Conservation (phyloP, 1,139 yeast genomes). For the Candida tunisiensis region DNA sequence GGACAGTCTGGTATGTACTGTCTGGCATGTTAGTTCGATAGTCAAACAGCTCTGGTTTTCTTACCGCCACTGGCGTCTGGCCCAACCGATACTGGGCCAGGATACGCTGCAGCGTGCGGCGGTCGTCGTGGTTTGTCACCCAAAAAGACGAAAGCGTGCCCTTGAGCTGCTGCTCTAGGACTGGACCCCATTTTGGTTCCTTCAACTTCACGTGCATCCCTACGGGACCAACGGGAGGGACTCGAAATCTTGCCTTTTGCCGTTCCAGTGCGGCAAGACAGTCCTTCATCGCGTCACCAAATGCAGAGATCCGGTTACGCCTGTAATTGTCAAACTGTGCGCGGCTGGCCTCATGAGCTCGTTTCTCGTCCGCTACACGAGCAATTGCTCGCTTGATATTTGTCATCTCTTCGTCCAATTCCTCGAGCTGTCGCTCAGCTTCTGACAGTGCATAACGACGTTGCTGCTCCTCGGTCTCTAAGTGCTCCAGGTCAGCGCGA, state of each 20-base stretch:
- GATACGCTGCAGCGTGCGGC: slow-evolving; percentile 28
- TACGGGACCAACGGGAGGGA: slow-evolving; percentile 67
- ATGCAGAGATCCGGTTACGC: slow-evolving; percentile 21
- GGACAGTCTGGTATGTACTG: slow-evolving; percentile 2
- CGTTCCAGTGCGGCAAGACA: slow-evolving; percentile 27
- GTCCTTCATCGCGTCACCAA: slow-evolving; percentile 27
- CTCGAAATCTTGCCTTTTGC: slow-evolving; percentile 22
- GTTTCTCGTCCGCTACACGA: slow-evolving; percentile 8
- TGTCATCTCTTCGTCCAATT: slow-evolving; percentile 11
- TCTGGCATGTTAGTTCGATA: slow-evolving; percentile 1
- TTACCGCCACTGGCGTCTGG: slow-evolving; percentile 28
- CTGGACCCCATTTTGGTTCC: slow-evolving; percentile 39
- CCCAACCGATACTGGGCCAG: slow-evolving; percentile 21
- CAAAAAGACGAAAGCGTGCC: slow-evolving; percentile 44
- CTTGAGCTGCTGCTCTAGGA: slow-evolving; percentile 38
- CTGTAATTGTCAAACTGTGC: slow-evolving; percentile 7
- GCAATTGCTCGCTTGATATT: slow-evolving; percentile 8
- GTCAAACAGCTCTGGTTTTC: slow-evolving; percentile 41
- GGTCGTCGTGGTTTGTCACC: slow-evolving; percentile 50
- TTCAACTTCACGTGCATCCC: slow-evolving; percentile 49
- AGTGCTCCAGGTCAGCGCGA: no score
- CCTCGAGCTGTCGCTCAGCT: slow-evolving; percentile 9
- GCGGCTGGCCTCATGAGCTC: slow-evolving; percentile 25
- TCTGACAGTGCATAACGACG: slow-evolving; percentile 14
- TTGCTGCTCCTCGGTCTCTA: no score